Evolutionary conservation across 2,329 filamentous ascomycete species (phyloP).

Genomic region (Aureobasidium subglaciale): DNA sequence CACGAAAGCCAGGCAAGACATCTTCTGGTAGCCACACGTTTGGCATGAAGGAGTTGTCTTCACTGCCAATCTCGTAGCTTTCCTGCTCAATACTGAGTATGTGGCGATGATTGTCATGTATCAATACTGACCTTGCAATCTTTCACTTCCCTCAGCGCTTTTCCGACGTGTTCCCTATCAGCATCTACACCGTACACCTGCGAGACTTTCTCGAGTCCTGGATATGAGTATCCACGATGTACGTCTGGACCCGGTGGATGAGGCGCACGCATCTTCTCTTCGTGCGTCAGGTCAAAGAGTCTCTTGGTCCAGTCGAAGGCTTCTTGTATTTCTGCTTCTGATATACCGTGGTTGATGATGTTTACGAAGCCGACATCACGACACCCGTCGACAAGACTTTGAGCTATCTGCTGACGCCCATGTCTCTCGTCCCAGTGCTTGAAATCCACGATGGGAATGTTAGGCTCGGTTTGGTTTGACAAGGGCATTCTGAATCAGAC

Average conservation of each 20-base stretch:
- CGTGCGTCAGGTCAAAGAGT: slow-evolving; percentile 32
- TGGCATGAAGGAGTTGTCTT: slow-evolving; percentile 35
- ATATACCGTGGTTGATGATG: slow-evolving; percentile 33
- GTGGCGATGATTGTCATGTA: neutral
- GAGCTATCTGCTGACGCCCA: slow-evolving; percentile 20
- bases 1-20: slow-evolving; percentile 38
- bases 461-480: no score
- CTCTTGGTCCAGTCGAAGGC: slow-evolving; percentile 25
- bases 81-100: slow-evolving; percentile 18
- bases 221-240: slow-evolving; percentile 35
- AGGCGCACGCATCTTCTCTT: slow-evolving; percentile 32
- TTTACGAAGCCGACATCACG: slow-evolving; percentile 36
- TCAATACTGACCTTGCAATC: slow-evolving; percentile 20
- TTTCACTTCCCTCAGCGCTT: slow-evolving; percentile 16
- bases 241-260: slow-evolving; percentile 33
- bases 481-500: no score
- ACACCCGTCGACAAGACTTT: slow-evolving; percentile 34
- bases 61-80: slow-evolving; percentile 42
- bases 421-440: slow-evolving; percentile 16
- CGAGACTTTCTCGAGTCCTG: slow-evolving; percentile 32
- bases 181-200: slow-evolving; percentile 17
- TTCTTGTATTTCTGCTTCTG: slow-evolving; percentile 25
- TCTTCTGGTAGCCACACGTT: slow-evolving; percentile 45
- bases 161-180: slow-evolving; percentile 12
- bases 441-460: slow-evolving; percentile 23